Evolutionary conservation across 257 asterid species (phyloP).

Genomic region (Gentiana straminea): DNA sequence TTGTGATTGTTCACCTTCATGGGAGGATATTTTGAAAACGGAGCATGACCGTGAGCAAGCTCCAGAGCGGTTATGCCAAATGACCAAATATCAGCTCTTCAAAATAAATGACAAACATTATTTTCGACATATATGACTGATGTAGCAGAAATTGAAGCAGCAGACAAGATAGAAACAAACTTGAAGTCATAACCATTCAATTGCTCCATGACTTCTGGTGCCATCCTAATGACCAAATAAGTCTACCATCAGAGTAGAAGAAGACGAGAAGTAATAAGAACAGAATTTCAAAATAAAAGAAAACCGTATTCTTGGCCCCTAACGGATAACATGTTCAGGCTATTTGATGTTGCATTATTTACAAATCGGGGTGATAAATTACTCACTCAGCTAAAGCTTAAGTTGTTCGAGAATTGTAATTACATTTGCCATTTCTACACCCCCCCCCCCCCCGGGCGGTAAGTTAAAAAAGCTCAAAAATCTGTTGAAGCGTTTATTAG

Average conservation of each 20-base stretch:
- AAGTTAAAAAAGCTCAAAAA: not conserved
- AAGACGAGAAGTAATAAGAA: not conserved
- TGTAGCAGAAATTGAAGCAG: constrained; percentile 4
- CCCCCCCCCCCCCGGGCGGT: no score
- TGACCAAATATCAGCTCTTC: constrained; percentile 98
- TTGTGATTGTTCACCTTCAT: constrained; percentile 59
- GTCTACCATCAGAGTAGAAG: constrained; percentile 1
- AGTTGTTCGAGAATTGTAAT: no score
- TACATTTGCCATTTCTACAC: no score
- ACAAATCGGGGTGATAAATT: no score
- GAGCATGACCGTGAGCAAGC: constrained; percentile 99
- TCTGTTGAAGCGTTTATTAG: constrained; percentile 4
- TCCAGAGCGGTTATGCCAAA: constrained; percentile 99
- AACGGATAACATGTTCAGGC: not conserved
- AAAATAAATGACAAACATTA: constrained; percentile 4
- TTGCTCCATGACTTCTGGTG: constrained; percentile 99
- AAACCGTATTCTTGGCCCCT: not conserved
- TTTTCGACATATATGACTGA: not conserved
- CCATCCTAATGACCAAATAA: constrained; percentile 67
- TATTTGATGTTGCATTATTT: not conserved
- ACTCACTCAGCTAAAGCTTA: no score
- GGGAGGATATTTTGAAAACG: constrained; percentile 98
- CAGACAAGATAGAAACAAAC: constrained; percentile 35
- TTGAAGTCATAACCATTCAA: constrained; percentile 94
- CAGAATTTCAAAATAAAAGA: not conserved